phyloP scores from a whole-genome alignment of 2,329 filamentous ascomycete species.

The Decorospora gaudefroyi region DNA sequence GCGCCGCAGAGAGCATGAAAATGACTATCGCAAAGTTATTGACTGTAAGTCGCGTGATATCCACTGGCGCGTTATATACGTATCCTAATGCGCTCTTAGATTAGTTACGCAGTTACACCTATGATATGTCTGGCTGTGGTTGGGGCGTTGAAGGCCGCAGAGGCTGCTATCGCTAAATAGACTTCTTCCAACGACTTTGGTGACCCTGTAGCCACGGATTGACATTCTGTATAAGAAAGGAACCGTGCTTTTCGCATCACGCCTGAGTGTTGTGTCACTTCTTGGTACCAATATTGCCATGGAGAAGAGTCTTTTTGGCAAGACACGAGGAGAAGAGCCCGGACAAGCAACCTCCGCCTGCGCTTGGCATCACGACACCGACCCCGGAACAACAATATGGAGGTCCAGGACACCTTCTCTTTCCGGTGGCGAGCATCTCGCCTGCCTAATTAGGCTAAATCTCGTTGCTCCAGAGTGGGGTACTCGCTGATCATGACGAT shows the following conservation, averaged over 20 bases:
- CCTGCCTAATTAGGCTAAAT: constrained; percentile 13
- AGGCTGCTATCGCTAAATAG: constrained; percentile 17
- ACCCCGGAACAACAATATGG: no score
- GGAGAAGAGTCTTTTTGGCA: no score
- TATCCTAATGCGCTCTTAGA: constrained; percentile 26
- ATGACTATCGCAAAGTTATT: constrained; percentile 60
- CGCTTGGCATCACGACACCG: no score
- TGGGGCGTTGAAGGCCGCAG: constrained; percentile 48
- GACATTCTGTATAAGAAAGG: no score
- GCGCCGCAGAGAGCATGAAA: constrained; percentile 53
- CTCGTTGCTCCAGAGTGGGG: background rate
- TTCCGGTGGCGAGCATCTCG: constrained; percentile 1
- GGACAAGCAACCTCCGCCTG: no score
- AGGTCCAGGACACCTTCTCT: background rate
- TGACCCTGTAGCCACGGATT: no score
- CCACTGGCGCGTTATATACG: background rate
- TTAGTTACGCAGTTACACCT: constrained; percentile 52
- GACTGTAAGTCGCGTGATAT: constrained; percentile 49
- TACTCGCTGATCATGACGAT: background rate
- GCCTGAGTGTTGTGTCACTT: no score
- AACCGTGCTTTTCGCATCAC: no score
- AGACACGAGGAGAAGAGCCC: no score
- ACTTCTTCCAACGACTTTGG: no score
- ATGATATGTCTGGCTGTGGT: constrained; percentile 53
- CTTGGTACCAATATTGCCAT: no score